phyloP scores from a whole-genome alignment of 2,329 filamentous ascomycete species.

The Teratosphaeria nubilosa region DNA sequence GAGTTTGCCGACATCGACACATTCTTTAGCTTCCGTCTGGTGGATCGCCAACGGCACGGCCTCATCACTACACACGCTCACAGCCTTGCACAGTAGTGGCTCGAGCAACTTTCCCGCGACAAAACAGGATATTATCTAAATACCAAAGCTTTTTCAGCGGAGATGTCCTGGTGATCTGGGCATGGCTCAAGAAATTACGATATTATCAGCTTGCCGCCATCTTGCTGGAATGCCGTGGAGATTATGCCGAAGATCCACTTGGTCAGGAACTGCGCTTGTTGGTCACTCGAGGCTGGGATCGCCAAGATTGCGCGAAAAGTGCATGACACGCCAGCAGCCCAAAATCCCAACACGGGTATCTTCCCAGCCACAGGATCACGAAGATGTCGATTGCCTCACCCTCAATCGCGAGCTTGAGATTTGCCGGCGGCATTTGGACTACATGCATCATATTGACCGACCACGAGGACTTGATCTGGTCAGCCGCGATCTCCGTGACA shows the following conservation, averaged over 20 bases:
- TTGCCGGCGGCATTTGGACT: neutral
- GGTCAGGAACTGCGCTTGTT: neutral
- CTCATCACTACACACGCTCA: conserved; percentile 1
- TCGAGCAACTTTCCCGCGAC: conserved; percentile 3
- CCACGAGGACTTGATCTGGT: neutral
- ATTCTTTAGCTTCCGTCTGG: conserved; percentile 4
- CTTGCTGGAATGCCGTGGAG: neutral
- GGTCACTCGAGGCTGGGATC: neutral
- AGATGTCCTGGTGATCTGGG: neutral
- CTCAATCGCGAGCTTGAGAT: neutral
- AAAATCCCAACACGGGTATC: neutral
- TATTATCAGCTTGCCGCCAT: conserved; percentile 5
- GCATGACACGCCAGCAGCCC: neutral
- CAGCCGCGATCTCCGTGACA: neutral
- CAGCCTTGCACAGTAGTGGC: conserved; percentile 1
- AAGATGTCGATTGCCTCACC: neutral
- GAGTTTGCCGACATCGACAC: conserved; percentile 4
- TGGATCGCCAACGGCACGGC: neutral
- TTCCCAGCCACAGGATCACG: neutral
- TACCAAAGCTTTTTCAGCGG: neutral
- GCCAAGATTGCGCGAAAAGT: neutral
- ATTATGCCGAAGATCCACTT: neutral
- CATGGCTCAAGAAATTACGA: conserved; percentile 5
- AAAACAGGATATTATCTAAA: neutral
- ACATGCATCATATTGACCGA: neutral